phyloP scores from a whole-genome alignment of 345 rosid genomes.

The Cardamine occulta region DNA sequence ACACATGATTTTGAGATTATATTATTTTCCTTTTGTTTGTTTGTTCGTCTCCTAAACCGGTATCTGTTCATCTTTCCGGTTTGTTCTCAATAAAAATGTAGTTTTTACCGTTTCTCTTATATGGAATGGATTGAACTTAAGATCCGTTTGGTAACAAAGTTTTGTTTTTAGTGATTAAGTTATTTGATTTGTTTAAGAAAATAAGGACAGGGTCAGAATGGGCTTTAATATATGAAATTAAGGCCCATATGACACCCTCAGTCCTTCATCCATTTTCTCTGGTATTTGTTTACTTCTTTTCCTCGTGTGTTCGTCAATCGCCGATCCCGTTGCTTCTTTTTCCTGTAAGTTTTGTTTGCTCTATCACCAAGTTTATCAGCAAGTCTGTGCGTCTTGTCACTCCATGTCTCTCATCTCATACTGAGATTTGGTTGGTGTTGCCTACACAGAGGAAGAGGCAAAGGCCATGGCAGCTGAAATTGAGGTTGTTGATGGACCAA shows the following conservation, averaged over 20 bases:
- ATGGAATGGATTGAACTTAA: not conserved
- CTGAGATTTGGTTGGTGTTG: slow-evolving; percentile 95
- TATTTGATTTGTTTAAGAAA: no score
- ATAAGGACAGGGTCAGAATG: no score
- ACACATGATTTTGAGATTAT: slow-evolving; percentile 24
- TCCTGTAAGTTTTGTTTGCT: no score
- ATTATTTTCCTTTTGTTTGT: not conserved
- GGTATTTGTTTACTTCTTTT: no score
- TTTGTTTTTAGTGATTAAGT: no score
- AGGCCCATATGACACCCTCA: no score
- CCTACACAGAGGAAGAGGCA: slow-evolving; percentile 94
- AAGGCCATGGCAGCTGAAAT: slow-evolving; percentile 99
- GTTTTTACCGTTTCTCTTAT: not conserved
- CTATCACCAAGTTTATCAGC: slow-evolving; percentile 89
- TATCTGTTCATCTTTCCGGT: not conserved
- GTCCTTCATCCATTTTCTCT: no score
- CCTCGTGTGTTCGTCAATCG: no score
- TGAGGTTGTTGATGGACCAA: slow-evolving; percentile 97
- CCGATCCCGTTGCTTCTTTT: no score
- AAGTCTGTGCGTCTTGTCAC: slow-evolving; percentile 99
- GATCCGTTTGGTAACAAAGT: not conserved
- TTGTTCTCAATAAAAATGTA: slow-evolving; percentile 23
- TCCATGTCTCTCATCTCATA: slow-evolving; percentile 91
- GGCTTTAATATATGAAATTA: no score
- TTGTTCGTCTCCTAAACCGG: slow-evolving; percentile 12